A percentile compares a stretch with the other conserved stretches of the same genome.
These are phyloP conservation scores for Glutinoglossum americanum DNA, from an alignment of 495 filamentous ascomycete species.

Conservation along the genomic window DNA sequence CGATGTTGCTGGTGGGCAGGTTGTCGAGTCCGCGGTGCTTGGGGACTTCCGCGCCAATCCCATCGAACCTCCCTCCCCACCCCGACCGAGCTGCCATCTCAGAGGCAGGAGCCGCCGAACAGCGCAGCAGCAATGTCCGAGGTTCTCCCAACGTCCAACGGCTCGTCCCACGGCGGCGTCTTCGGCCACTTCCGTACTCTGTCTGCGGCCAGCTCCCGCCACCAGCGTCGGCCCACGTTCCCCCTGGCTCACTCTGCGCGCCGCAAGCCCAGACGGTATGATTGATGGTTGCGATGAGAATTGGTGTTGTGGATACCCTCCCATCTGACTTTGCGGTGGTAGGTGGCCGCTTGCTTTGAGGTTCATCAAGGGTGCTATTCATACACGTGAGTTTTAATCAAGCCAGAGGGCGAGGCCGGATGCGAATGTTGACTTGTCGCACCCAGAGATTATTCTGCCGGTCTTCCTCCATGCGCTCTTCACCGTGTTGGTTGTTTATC, in stretches of 20 bases:
- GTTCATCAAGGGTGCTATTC: slow-evolving; percentile 58
- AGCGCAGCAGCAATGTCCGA: neutral
- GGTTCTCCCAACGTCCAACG: neutral
- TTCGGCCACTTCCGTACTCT: neutral
- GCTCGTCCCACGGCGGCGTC: neutral
- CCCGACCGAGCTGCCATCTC: too few relatives aligned
- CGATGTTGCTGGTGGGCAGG: too few relatives aligned
- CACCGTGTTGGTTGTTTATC: slow-evolving; percentile 37
- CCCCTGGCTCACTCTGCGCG: slow-evolving; percentile 28
- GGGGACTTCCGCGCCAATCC: too few relatives aligned
- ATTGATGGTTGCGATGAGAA: neutral
- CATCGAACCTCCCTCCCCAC: too few relatives aligned
- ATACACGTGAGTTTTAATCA: slow-evolving; percentile 20
- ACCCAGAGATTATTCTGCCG: slow-evolving; percentile 32
- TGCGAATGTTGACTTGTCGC: neutral
- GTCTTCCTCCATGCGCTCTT: slow-evolving; percentile 43
- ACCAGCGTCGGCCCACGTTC: slow-evolving; percentile 14
- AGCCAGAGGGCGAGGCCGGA: neutral
- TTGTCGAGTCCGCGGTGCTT: too few relatives aligned
- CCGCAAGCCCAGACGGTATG: slow-evolving; percentile 33
- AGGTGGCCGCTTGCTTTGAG: slow-evolving; percentile 56
- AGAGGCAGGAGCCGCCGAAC: too few relatives aligned
- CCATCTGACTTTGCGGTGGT: neutral
- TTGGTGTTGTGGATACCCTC: neutral
- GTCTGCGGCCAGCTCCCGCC: neutral